Evolutionary conservation across 495 filamentous ascomycete genomes (phyloP).

Genomic region (Annulohypoxylon nitens): DNA sequence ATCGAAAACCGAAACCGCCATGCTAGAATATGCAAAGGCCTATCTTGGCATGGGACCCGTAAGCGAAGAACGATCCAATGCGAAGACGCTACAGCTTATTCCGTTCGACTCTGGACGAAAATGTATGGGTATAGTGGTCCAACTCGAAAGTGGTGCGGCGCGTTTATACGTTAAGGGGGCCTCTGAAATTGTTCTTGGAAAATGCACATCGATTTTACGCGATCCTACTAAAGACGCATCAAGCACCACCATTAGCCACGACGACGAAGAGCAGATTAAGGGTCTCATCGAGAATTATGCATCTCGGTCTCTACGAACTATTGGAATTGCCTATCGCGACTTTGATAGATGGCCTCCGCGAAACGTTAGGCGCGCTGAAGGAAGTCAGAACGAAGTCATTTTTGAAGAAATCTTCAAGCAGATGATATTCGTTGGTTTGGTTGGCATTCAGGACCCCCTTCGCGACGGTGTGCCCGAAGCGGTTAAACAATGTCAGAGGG

Average conservation of each 20-base stretch:
- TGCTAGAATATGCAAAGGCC: conserved; percentile 80
- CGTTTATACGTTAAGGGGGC: conserved; percentile 88
- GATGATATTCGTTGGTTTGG: conserved; percentile 82
- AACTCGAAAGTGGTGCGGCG: conserved; percentile 71
- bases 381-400: conserved; percentile 75
- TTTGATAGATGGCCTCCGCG: conserved; percentile 90
- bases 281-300: conserved; percentile 82
- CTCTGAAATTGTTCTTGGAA: conserved; percentile 84
- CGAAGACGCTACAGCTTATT: conserved; percentile 76
- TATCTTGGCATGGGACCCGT: conserved; percentile 81
- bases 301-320: conserved; percentile 84
- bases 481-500: conserved; percentile 77
- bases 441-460: conserved; percentile 91
- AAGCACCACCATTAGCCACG: conserved; percentile 66
- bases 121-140: conserved; percentile 87
- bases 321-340: conserved; percentile 87
- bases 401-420: conserved; percentile 82
- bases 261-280: conserved; percentile 71
- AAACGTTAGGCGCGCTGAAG: conserved; percentile 72
- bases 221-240: conserved; percentile 75
- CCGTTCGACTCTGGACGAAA: conserved; percentile 90
- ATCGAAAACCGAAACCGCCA: conserved; percentile 90
- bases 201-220: conserved; percentile 77
- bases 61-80: conserved; percentile 76
- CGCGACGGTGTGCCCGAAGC: conserved; percentile 83